These are phyloP conservation scores for Botrytis pseudocinerea DNA, from an alignment of 2,329 filamentous ascomycete genomes.

Conservation along the genomic window DNA sequence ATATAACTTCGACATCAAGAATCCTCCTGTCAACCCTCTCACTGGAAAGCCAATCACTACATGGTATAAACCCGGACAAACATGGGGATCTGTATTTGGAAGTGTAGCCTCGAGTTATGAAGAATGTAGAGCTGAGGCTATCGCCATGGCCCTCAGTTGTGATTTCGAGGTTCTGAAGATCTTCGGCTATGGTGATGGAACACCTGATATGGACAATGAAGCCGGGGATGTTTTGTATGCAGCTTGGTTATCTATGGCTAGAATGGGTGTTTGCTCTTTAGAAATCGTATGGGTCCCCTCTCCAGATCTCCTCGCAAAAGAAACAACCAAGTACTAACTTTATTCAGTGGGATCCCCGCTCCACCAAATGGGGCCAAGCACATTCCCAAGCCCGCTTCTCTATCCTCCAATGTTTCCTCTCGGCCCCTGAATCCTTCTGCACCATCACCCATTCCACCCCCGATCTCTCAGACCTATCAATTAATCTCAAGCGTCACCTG, in stretches of 20 bases:
- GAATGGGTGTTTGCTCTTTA: conserved; percentile 82
- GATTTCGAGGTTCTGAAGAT: conserved; percentile 87
- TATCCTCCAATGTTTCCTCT: conserved; percentile 81
- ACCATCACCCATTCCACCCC: conserved; percentile 69
- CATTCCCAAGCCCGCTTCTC: conserved; percentile 91
- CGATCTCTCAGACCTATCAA: conserved; percentile 76
- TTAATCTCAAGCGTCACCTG: conserved; percentile 81
- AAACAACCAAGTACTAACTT: background rate
- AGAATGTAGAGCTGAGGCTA: conserved; percentile 91
- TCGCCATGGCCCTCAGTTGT: conserved; percentile 87
- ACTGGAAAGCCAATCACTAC: conserved; percentile 74
- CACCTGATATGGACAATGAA: conserved; percentile 67
- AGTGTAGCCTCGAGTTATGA: conserved; percentile 86
- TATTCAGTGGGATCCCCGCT: conserved; percentile 77
- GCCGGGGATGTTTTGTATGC: conserved; percentile 87
- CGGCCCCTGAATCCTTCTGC: conserved; percentile 85
- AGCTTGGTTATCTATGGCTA: conserved; percentile 89
- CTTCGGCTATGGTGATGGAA: conserved; percentile 85
- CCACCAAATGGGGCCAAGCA: conserved; percentile 86
- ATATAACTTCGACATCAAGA: conserved; percentile 85
- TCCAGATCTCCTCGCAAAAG: background rate
- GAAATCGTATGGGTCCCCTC: conserved; percentile 57
- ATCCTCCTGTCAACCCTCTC: conserved; percentile 79
- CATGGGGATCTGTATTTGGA: conserved; percentile 91
- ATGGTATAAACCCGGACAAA: conserved; percentile 94